Evolutionary conservation across 2,329 filamentous ascomycete species (phyloP), one percentile per base, ranked within the genome.

Genomic region (Davidsoniella neocaledoniae): DNA sequence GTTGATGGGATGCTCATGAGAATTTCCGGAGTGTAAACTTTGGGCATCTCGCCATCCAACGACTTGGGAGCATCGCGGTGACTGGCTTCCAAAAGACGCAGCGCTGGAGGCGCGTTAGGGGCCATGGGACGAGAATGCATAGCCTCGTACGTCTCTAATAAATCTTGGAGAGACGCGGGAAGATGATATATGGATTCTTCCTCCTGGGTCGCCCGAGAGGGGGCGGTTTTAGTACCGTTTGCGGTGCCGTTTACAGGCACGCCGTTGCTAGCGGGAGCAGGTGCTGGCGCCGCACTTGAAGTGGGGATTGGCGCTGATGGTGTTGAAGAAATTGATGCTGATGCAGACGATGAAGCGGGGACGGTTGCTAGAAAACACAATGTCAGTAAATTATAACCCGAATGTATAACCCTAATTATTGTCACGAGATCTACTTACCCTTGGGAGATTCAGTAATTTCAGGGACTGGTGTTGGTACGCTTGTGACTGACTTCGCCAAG

Each of bases 181-280:
- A 98, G 75, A 63, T 96, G 88, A 63, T 90, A 98, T 57, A 95
- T 83, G 10, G 84, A 91, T 64, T 95, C 85, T 53, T 86, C 81
- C 57, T 74, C 70, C 43, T 65, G 26, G 21, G 40, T 12, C 16
- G 37, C 47, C 26, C 41, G 29, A 12, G 46, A 16, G 17, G 69
- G 59, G 29, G 64, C 62, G 33, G 40, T 6, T n/a, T 46, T 50
- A 19, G 23, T 62, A 10, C 72, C 73, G 56, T 78, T 77, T 10
- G 68, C 57, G 42, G 66, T 58, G 45, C 74, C 69, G 60, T 78
- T 79, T 3, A 70, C 62, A 57, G 70, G 68, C 26, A 66, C 58
- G 42, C 59, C 65, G 37, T 48, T 45, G 33, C 29, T 12, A n/a
- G 47, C 43, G 10, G 48, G 16, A 4, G 42, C 16, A 40, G 48